Conservation (phyloP, 768 basidiomycete genomes). For the Leccinum longicurvipes region DNA sequence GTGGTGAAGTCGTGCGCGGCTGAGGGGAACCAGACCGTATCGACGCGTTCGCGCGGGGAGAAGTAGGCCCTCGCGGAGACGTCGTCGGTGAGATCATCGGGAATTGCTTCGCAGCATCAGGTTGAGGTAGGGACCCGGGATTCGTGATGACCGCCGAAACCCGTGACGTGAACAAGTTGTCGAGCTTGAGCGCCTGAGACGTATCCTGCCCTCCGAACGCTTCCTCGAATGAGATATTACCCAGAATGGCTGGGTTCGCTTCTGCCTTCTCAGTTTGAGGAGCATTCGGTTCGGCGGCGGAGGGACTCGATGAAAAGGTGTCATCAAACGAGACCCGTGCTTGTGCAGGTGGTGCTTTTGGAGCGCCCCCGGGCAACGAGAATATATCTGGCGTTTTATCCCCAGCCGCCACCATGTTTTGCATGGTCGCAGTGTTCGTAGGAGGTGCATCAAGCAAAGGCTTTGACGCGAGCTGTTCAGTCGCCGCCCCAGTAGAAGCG, state of each 20-base stretch:
- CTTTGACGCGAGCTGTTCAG: slow-evolving; percentile 26
- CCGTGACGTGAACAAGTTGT: slow-evolving; percentile 36
- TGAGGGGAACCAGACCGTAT: slow-evolving; percentile 41
- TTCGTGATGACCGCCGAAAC: slow-evolving; percentile 31
- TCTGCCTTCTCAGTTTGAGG: slow-evolving; percentile 17
- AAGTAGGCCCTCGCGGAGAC: slow-evolving; percentile 36
- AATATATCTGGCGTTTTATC: slow-evolving; percentile 14
- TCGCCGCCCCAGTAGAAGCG: slow-evolving; percentile 35
- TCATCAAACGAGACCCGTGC: slow-evolving; percentile 44
- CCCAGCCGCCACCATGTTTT: slow-evolving; percentile 1
- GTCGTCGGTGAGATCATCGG: slow-evolving; percentile 39
- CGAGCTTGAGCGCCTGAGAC: slow-evolving; percentile 39
- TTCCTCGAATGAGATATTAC: slow-evolving; percentile 48
- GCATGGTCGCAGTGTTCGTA: slow-evolving; percentile 20
- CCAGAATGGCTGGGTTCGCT: slow-evolving; percentile 5
- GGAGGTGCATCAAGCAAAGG: slow-evolving; percentile 19
- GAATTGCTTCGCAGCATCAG: slow-evolving; percentile 30
- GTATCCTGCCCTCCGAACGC: slow-evolving; percentile 49
- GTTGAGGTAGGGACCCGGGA: slow-evolving; percentile 16
- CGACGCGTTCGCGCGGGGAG: slow-evolving; percentile 28
- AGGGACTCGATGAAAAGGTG: slow-evolving; percentile 37
- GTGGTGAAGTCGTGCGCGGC: slow-evolving; percentile 43
- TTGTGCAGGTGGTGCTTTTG: slow-evolving; percentile 16
- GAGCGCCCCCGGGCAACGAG: slow-evolving; percentile 9
- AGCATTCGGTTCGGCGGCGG: slow-evolving; percentile 2